Conservation (phyloP, 306 rosid genomes). For the Adenanthera pavonina region DNA sequence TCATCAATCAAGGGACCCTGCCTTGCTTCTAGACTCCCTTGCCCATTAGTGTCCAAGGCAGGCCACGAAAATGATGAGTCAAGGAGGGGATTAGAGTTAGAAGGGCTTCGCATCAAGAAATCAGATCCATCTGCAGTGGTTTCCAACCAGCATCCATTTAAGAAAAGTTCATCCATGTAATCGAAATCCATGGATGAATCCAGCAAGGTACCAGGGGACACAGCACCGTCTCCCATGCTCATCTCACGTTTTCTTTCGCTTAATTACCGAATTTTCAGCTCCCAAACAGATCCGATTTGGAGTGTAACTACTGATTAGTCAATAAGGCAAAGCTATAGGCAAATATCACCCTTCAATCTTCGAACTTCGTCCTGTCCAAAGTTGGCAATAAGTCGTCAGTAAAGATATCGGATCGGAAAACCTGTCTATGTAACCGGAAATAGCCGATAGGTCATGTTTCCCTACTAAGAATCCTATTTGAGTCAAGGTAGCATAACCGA, state of each 20-base stretch:
- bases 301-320: background rate
- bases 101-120: constrained; percentile 56
- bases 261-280: constrained; percentile 1
- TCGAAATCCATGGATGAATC: constrained; percentile 78
- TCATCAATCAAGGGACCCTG: constrained; percentile 33
- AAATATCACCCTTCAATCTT: constrained; percentile 1
- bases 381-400: constrained; percentile 20
- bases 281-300: constrained; percentile 41
- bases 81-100: constrained; percentile 54
- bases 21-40: constrained; percentile 42
- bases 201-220: constrained; percentile 61
- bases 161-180: constrained; percentile 80
- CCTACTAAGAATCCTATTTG: constrained; percentile 5
- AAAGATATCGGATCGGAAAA: background rate
- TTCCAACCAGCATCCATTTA: constrained; percentile 88
- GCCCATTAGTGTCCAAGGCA: constrained; percentile 45
- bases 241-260: constrained; percentile 31
- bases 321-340: background rate
- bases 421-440: background rate
- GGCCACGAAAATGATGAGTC: constrained; percentile 72
- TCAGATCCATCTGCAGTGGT: constrained; percentile 69
- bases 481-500: constrained; percentile 26
- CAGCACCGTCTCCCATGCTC: constrained; percentile 70
- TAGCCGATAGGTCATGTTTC: background rate
- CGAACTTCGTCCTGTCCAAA: constrained; percentile 21